Evolutionary conservation across 1,284 basidiomycete genomes (phyloP).

Genomic region (Gastroboletus turbinatus): DNA sequence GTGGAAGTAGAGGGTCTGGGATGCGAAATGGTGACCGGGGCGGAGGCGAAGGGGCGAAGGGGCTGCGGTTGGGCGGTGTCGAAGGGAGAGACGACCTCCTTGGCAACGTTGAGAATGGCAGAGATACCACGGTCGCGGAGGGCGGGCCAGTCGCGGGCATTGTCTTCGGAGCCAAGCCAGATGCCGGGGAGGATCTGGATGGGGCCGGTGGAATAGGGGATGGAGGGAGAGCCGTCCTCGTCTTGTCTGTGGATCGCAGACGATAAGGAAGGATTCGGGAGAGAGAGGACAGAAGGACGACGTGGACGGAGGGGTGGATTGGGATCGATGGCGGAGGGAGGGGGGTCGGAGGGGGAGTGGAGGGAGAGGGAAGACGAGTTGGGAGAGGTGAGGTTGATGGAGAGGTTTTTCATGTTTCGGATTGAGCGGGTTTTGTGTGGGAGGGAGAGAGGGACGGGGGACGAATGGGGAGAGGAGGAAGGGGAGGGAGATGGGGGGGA

Average conservation of each 20-base stretch:
- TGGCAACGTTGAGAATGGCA: slow-evolving; percentile 91
- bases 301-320: slow-evolving; percentile 40
- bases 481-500: slow-evolving; percentile 50
- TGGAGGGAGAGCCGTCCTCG: slow-evolving; percentile 58
- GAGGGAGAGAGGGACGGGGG: slow-evolving; percentile 17
- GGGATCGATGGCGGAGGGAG: slow-evolving; percentile 28
- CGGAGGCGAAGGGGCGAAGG: slow-evolving; percentile 61
- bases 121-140: slow-evolving; percentile 76
- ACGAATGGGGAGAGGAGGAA: slow-evolving; percentile 40
- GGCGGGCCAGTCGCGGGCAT: slow-evolving; percentile 75
- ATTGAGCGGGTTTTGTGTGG: slow-evolving; percentile 41
- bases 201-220: slow-evolving; percentile 85
- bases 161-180: slow-evolving; percentile 94
- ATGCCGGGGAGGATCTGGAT: slow-evolving; percentile 87
- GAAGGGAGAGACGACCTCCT: slow-evolving; percentile 85
- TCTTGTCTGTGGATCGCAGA: slow-evolving; percentile 61
- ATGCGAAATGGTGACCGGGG: slow-evolving; percentile 49
- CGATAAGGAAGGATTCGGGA: slow-evolving; percentile 50
- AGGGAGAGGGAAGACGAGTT: slow-evolving; percentile 54
- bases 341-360: slow-evolving; percentile 37
- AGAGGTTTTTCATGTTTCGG: slow-evolving; percentile 76
- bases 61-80: slow-evolving; percentile 48
- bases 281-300: slow-evolving; percentile 65
- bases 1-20: slow-evolving; percentile 42
- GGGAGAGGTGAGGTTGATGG: slow-evolving; percentile 62